phyloP scores from a whole-genome alignment of 1,284 basidiomycete genomes.

The Vanrija sp. region DNA sequence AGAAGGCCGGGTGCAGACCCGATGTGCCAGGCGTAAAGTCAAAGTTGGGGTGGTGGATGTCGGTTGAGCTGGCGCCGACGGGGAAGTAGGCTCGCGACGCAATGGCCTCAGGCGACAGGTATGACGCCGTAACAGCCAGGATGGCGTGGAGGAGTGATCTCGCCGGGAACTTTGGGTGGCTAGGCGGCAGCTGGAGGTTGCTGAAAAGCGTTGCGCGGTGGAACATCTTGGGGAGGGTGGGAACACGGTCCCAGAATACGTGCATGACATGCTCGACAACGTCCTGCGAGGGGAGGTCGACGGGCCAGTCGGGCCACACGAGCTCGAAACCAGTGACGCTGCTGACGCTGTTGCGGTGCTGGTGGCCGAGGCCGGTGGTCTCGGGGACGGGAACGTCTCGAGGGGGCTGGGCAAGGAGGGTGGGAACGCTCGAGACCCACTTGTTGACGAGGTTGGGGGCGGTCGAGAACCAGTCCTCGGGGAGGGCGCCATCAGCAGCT shows the following conservation, averaged over 20 bases:
- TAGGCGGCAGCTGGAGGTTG: constrained; percentile 31
- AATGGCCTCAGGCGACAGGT: constrained; percentile 27
- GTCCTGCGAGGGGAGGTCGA: constrained; percentile 31
- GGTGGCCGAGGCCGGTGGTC: too few species aligned
- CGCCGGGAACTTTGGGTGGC: constrained; percentile 30
- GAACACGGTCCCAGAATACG: constrained; percentile 42
- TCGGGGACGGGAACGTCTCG: too few species aligned
- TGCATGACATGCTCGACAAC: constrained; percentile 35
- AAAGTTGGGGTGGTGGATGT: constrained; percentile 29
- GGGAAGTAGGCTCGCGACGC: constrained; percentile 37
- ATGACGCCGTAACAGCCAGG: constrained; percentile 32
- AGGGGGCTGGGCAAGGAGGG: too few species aligned
- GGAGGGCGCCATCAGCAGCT: too few species aligned
- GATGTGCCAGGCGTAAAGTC: constrained; percentile 15
- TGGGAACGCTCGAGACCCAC: too few species aligned
- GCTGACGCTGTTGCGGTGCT: background rate
- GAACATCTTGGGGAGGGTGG: constrained; percentile 36
- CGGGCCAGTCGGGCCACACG: constrained; percentile 28
- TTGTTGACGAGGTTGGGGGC: too few species aligned
- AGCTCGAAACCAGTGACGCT: background rate
- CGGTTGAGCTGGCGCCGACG: constrained; percentile 22
- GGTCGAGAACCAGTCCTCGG: too few species aligned
- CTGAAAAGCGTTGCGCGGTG: constrained; percentile 27
- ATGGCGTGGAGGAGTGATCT: constrained; percentile 35
- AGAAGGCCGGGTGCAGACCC: background rate